Percentiles rank a stretch among this genome's conserved stretches.
Conservation (phyloP, 768 basidiomycete species). For the Clathrus columnatus region DNA sequence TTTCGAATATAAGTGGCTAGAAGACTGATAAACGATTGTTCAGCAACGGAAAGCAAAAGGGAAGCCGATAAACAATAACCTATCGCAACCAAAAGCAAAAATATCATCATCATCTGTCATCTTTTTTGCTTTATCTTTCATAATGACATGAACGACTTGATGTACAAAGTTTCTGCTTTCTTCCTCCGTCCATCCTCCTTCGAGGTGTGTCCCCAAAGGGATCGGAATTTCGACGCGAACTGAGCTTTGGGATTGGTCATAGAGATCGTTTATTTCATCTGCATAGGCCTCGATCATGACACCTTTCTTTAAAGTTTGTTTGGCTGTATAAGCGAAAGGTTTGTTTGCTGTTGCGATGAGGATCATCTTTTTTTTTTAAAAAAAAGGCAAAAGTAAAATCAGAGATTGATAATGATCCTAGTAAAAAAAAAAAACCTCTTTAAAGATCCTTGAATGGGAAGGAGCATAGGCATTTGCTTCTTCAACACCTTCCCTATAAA, state of each 20-base stretch:
- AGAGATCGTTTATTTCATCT: constrained; percentile 40
- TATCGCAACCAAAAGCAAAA: constrained; percentile 3
- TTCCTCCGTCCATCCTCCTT: constrained; percentile 1
- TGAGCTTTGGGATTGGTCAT: background rate
- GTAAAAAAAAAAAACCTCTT: constrained; percentile 15
- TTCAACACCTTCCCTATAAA: constrained; percentile 19
- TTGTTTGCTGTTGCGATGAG: constrained; percentile 32
- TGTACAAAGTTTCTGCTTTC: constrained; percentile 1
- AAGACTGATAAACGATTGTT: constrained; percentile 17
- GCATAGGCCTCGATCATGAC: constrained; percentile 31
- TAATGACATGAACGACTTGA: background rate
- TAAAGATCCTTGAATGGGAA: constrained; percentile 23
- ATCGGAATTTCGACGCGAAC: background rate
- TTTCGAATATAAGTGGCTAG: constrained; percentile 31
- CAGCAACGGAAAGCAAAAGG: background rate
- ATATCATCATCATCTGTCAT: constrained; percentile 5
- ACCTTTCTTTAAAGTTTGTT: constrained; percentile 38
- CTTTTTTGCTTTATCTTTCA: background rate
- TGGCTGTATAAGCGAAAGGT: constrained; percentile 37
- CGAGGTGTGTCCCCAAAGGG: background rate
- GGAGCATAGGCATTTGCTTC: constrained; percentile 19
- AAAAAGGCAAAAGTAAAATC: background rate
- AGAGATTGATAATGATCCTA: background rate
- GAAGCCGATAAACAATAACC: background rate
- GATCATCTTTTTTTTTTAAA: constrained; percentile 31